Conservation (phyloP, 2,329 filamentous ascomycete species). For the Niveomyces coronatus region DNA sequence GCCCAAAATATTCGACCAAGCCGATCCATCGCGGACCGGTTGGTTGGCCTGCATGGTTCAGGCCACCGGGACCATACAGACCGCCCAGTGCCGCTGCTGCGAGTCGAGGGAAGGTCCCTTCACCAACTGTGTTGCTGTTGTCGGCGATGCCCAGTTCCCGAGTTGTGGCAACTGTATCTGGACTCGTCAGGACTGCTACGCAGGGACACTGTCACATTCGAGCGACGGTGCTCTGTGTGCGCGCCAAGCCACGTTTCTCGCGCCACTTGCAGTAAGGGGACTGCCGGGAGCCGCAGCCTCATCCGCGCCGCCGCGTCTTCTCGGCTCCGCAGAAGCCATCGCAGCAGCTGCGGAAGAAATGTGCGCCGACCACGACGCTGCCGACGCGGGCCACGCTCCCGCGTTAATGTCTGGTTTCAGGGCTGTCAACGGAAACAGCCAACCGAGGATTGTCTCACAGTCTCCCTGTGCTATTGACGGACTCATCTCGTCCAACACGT, state of each 20-base stretch:
- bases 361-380: background rate
- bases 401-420: background rate
- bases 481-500: background rate
- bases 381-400: background rate
- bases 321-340: too few relatives aligned
- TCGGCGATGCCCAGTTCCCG: conserved; percentile 30
- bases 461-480: too few relatives aligned
- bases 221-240: too few relatives aligned
- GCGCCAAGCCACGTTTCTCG: too few relatives aligned
- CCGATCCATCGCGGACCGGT: conserved; percentile 32
- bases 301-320: too few relatives aligned
- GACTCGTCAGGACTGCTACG: conserved; percentile 30
- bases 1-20: conserved; percentile 29
- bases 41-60: conserved; percentile 41
- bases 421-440: background rate
- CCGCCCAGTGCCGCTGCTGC: conserved; percentile 30
- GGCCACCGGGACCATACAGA: conserved; percentile 33
- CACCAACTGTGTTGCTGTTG: conserved; percentile 33
- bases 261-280: too few relatives aligned
- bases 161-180: conserved; percentile 43
- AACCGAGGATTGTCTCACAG: background rate
- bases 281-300: too few relatives aligned
- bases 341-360: background rate
- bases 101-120: conserved; percentile 33
- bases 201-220: too few relatives aligned